Base-by-base conservation (phyloP, 2,329 filamentous ascomycete species). In the Alternaria metachromatica region DNA sequence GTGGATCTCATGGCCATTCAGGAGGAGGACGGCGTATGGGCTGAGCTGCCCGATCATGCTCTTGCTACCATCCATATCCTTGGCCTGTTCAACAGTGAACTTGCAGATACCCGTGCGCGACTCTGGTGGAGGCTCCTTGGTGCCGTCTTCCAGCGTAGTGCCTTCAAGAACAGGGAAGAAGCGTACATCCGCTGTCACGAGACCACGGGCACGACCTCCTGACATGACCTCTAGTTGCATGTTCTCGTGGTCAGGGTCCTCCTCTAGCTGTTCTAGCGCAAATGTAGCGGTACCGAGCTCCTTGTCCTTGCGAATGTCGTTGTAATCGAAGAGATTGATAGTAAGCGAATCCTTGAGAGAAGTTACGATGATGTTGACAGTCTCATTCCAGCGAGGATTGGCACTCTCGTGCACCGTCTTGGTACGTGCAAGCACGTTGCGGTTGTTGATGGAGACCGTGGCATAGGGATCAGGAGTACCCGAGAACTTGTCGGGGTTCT, bases 281-380 rank as follows among this genome's bases (percentile, higher is more conserved):
- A 99, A 99, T 0, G 91, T 94, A 1, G 94, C 93, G 21, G 89
- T 87, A 58, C 95, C 96, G 51, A 99, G 87, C 79, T 97, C 93
- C 83, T 97, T 97, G 82, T 97, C 94, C 82, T 98, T 99, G 69
- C 96, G 90, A 80, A 92, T 92, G 62, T 97, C 96, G 73, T 99
- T 99, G 86, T 90, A 97, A 80, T 99, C 96, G 74, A 90, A 97
- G 28, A 97, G 80, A 60, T 92, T 89, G 60, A 99, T 87, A 21
- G 95, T 96, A 59, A 99, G 85, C 26, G 91, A 87, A 77, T 99
- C 96, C 62, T 92, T 92, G 77, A 97, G 91, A 5, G 93, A 97
- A 2, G 93, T 97, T 69, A 99, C 86, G 68, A 99, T 96, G 72
- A 98, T 89, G 78, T 97, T 97, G 76, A 97, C 89, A 0, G 96